Evolutionary conservation across 805 yeast species (phyloP).

Genomic region (Candida coquimbonensis): DNA sequence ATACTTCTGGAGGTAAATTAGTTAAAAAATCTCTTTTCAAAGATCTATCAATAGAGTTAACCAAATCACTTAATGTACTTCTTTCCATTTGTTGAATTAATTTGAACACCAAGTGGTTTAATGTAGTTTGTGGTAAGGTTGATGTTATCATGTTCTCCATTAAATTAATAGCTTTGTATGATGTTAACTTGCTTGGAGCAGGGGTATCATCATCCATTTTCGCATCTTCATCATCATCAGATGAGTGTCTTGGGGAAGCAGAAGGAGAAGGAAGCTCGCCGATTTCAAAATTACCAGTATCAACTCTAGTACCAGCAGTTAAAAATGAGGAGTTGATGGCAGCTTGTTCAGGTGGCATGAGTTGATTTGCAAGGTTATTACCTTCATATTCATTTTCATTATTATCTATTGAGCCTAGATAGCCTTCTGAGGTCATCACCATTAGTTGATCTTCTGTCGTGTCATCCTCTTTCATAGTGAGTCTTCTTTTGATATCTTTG

Average conservation of each 20-base stretch:
- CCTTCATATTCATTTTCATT: constrained; percentile 10
- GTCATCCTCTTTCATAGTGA: constrained; percentile 11
- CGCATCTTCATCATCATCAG: constrained; percentile 17
- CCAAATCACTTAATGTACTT: constrained; percentile 52
- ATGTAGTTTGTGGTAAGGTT: constrained; percentile 36
- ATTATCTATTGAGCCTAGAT: not conserved
- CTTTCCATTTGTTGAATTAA: constrained; percentile 55
- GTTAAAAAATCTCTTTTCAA: constrained; percentile 69
- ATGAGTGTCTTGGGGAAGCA: constrained; percentile 46
- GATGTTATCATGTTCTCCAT: constrained; percentile 11
- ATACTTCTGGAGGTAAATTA: constrained; percentile 68
- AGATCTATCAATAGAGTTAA: constrained; percentile 41
- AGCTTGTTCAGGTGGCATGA: constrained; percentile 1
- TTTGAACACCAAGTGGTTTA: constrained; percentile 43
- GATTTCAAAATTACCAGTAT: not conserved
- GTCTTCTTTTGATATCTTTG: constrained; percentile 13
- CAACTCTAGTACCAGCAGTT: not conserved
- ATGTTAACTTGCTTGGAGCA: not conserved
- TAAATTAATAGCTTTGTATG: constrained; percentile 6
- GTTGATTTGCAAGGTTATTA: constrained; percentile 17
- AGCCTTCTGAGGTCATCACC: not conserved
- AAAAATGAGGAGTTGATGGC: not conserved
- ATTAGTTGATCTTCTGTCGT: not conserved
- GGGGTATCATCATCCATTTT: constrained; percentile 5
- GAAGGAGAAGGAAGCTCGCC: constrained; percentile 58